Evolutionary conservation across 345 rosid species (phyloP).

Genomic region (Populus alba): DNA sequence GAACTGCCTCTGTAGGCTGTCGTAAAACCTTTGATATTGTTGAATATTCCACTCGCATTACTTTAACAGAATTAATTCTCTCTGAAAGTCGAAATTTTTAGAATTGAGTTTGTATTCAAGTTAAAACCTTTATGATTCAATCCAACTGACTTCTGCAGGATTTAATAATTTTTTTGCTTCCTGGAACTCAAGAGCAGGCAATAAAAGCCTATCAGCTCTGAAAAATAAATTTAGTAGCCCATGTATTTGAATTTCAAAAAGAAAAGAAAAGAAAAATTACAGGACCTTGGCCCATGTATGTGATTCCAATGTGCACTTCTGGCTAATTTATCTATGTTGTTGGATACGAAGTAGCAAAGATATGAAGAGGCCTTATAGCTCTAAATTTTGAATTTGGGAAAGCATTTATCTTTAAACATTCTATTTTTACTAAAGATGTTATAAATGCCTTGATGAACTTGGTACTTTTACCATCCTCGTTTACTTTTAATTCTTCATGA

Average conservation of each 20-base stretch:
- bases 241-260: no score
- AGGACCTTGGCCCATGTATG: no score
- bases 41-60: no score
- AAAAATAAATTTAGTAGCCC: background rate
- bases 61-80: no score
- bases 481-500: slow-evolving; percentile 7
- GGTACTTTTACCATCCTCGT: background rate
- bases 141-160: background rate
- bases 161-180: background rate
- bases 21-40: no score
- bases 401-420: background rate
- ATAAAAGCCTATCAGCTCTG: background rate
- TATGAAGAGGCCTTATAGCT: background rate
- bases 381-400: background rate
- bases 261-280: no score
- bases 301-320: background rate
- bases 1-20: background rate
- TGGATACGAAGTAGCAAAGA: background rate
- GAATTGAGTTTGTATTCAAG: background rate
- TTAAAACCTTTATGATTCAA: background rate
- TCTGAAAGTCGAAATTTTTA: no score
- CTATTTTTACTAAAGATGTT: background rate
- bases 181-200: background rate
- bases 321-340: background rate
- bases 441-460: slow-evolving; percentile 1